Percentiles rank a stretch among this genome's conserved stretches.
Evolutionary conservation across 2,329 filamentous ascomycete species (phyloP).

Genomic region (Parascedosporium putredinis): DNA sequence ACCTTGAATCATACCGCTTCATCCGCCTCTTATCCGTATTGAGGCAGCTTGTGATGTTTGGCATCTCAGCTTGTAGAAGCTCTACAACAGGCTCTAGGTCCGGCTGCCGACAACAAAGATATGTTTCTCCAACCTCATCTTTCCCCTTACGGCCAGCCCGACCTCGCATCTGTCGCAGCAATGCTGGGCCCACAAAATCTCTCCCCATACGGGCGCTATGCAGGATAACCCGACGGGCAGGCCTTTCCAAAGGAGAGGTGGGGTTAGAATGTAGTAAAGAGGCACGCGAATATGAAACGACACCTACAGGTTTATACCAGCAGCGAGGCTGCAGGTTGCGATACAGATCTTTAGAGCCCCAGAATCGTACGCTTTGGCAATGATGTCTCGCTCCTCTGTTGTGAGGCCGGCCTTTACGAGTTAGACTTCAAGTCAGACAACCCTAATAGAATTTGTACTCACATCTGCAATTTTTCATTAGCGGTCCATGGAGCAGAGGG

Average conservation of each 20-base stretch:
- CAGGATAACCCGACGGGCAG: constrained; percentile 62
- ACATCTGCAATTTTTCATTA: background rate
- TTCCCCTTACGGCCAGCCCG: constrained; percentile 70
- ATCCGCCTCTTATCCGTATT: constrained; percentile 57
- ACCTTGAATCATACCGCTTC: constrained; percentile 38
- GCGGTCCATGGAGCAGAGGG: background rate
- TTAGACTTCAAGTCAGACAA: background rate
- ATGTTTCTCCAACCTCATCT: constrained; percentile 67
- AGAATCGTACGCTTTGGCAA: constrained; percentile 59
- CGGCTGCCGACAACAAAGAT: constrained; percentile 58
- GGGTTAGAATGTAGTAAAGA: background rate
- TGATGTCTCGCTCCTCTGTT: constrained; percentile 62
- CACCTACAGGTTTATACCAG: constrained; percentile 60
- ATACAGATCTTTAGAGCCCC: constrained; percentile 61
- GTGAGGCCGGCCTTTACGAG: constrained; percentile 51
- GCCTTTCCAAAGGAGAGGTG: constrained; percentile 19
- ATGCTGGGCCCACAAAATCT: constrained; percentile 65
- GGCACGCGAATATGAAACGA: background rate
- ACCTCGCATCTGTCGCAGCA: constrained; percentile 74
- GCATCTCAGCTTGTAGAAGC: constrained; percentile 62
- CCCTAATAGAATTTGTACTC: background rate
- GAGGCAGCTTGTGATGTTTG: constrained; percentile 58
- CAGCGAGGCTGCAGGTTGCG: constrained; percentile 71
- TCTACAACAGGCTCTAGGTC: constrained; percentile 62
- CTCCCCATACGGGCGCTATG: constrained; percentile 68